Evolutionary conservation across 768 basidiomycete species (phyloP), one percentile per base, ranked within the genome.

Genomic region (Lepiota venenata): DNA sequence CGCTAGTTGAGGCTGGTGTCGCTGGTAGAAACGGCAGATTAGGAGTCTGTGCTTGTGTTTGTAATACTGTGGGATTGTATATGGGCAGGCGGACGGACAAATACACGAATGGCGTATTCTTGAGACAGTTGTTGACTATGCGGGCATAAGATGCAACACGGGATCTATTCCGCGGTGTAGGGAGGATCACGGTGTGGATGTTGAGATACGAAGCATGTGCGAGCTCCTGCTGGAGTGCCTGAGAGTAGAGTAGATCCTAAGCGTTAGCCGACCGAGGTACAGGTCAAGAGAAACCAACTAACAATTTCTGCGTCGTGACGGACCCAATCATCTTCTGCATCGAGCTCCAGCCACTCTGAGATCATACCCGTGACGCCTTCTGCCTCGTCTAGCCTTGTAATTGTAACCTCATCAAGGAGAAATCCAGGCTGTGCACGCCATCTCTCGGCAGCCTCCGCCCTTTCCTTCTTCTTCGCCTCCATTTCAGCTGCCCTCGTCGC

Each of bases 261-360:
- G 16, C 41, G 53, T n/a, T 12, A 44, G 32, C 42, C 41, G 4
- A n/a, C 48, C 48, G 47, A 54, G 58, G 61, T 56, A 58, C 39
- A 42, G 11, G 54, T 44, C 57, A 60, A 29, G 25, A 25, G 48
- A 42, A 48, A 41, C 40, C 48, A 43, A 77, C 88, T 71, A 68
- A 94, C 94, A 51, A 96, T 89, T 71, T 96, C 97, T 42, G 93
- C 88, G 65, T 99, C 97, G 62, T 96, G 92, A 42, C 97, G 83
- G 50, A 98, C 86, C 79, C 95, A 93, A 62, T 93, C 92, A 69
- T 98, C 94, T 0, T 82, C 73, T 7, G 92, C 87, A 70, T 99
- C 97, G 37, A 99, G 76, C 67, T 97, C 93, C 2, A 99, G 78
- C 97, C 97, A 99, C 52, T 95, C 91, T 2, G 94, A 93, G 7